Base-by-base conservation (phyloP, 108 stramenopile species). In the Discostella stelligeroides region DNA sequence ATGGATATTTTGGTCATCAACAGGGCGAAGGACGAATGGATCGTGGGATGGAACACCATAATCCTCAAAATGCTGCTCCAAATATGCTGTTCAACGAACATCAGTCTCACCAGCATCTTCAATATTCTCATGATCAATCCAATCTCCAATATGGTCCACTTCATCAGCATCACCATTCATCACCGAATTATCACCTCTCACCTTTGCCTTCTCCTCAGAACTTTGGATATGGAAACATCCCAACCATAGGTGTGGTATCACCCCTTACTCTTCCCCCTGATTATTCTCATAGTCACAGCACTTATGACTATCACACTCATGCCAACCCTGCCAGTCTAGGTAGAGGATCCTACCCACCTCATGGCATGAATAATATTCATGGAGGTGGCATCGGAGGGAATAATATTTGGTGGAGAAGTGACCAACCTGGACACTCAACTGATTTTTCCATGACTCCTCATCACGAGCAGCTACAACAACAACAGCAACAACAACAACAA, bases 201-300 rank as follows among this genome's bases (percentile, higher is more conserved):
- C 63, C 63, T 17, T 30, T 38, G 47, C 37, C 51, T 15, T 45
- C 53, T 55, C 66, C 66, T 42, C 66, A 55, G 24, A 48, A 64
- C 30, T 18, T 34, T 2, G 45, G 47, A 21, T 64, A 34, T 28
- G 63, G 34, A 48, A 17, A 47, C 28, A 43, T 51, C 51, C 60
- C 62, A 12, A 39, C 67, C 7, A 60, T 40, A 23, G 54, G 55
- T n/a, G 62, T 68, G 2, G 62, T 69, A 0, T 76, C 75, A 13
- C 75, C 75, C 43, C 24, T 69, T 30, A 76, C 67, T 7, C 48
- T 76, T 6, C 61, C 75, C 17, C 25, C 42, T 10, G 59, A 69
- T 25, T 25, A 47, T 45, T 57, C 49, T 12, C 61, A 62, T 2
- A 43, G 45, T 17, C 30, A 45, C 47, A 1, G 47, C 46, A 48